These are phyloP conservation scores for Astrothelium macrocarpum DNA, from an alignment of 495 filamentous ascomycete genomes.

Conservation along the genomic window DNA sequence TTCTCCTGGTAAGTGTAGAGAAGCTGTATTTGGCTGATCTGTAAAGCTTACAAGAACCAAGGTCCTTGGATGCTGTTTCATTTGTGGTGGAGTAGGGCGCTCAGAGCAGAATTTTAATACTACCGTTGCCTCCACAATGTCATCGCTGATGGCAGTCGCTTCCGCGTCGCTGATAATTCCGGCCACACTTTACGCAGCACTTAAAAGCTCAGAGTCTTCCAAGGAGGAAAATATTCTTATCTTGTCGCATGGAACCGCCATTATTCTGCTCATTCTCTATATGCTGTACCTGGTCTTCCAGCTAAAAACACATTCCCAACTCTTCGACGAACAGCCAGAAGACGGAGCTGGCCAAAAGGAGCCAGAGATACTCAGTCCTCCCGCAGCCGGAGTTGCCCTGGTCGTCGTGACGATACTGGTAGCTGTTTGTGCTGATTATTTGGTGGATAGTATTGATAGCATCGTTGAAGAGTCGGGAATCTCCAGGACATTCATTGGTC, in stretches of 20 bases:
- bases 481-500: conserved; percentile 92
- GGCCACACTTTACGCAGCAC: conserved; percentile 60
- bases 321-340: conserved; percentile 63
- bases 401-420: conserved; percentile 72
- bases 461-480: conserved; percentile 77
- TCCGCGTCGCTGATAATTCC: conserved; percentile 90
- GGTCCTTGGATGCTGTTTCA: conserved; percentile 91
- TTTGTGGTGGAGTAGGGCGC: conserved; percentile 67
- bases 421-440: conserved; percentile 85
- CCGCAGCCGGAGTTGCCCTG: conserved; percentile 62
- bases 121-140: conserved; percentile 90
- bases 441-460: conserved; percentile 85
- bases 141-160: conserved; percentile 87
- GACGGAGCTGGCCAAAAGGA: conserved; percentile 36
- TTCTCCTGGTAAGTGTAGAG: conserved; percentile 54
- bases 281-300: conserved; percentile 87
- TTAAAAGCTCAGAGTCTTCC: conserved; percentile 30
- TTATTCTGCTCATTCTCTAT: conserved; percentile 84
- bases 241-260: conserved; percentile 80
- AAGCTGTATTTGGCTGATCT: not conserved
- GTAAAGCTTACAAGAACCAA: conserved; percentile 7
- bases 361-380: conserved; percentile 53
- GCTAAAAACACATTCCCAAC: conserved; percentile 63
- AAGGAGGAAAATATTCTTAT: conserved; percentile 59
- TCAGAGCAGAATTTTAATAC: conserved; percentile 70